Percentiles rank a stretch among this genome's conserved stretches.
Conservation (phyloP, 2,329 filamentous ascomycete species). For the Calcarisporium arbuscula region DNA sequence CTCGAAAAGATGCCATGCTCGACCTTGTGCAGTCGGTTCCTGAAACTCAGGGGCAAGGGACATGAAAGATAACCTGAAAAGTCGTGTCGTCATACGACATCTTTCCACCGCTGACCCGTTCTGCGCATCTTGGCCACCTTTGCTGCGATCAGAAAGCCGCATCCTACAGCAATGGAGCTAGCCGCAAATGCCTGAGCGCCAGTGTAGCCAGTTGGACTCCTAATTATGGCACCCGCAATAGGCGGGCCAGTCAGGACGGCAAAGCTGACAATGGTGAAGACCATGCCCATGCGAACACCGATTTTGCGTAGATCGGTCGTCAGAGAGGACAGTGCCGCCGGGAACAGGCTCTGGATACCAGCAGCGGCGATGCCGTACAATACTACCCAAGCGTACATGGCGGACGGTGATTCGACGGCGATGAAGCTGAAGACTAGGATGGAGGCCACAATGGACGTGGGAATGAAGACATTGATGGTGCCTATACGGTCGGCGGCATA, state of each 20-base stretch:
- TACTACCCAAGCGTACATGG: conserved; percentile 55
- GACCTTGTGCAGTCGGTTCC: too few relatives aligned
- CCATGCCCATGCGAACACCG: conserved; percentile 52
- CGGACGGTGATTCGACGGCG: conserved; percentile 39
- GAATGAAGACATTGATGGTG: conserved; percentile 54
- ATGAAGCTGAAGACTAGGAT: conserved; percentile 51
- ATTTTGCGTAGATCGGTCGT: conserved; percentile 45
- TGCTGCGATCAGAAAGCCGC: conserved; percentile 30
- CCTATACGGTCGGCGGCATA: conserved; percentile 52
- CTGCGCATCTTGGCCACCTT: conserved; percentile 31
- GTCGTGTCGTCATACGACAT: conserved; percentile 35
- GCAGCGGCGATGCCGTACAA: conserved; percentile 58
- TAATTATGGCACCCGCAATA: conserved; percentile 43
- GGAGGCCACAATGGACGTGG: conserved; percentile 34
- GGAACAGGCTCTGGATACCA: conserved; percentile 59
- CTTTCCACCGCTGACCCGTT: conserved; percentile 29
- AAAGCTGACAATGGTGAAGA: conserved; percentile 49
- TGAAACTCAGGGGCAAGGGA: too few relatives aligned
- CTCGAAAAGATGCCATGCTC: too few relatives aligned
- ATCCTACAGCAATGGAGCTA: conserved; percentile 26
- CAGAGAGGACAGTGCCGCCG: conserved; percentile 49
- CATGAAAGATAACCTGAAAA: too few relatives aligned
- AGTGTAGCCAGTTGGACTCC: conserved; percentile 30
- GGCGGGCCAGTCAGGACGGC: conserved; percentile 47
- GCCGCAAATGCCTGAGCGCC: conserved; percentile 46